These are phyloP conservation scores for Torulaspora franciscae DNA, from an alignment of 805 yeast species.

Conservation along the genomic window DNA sequence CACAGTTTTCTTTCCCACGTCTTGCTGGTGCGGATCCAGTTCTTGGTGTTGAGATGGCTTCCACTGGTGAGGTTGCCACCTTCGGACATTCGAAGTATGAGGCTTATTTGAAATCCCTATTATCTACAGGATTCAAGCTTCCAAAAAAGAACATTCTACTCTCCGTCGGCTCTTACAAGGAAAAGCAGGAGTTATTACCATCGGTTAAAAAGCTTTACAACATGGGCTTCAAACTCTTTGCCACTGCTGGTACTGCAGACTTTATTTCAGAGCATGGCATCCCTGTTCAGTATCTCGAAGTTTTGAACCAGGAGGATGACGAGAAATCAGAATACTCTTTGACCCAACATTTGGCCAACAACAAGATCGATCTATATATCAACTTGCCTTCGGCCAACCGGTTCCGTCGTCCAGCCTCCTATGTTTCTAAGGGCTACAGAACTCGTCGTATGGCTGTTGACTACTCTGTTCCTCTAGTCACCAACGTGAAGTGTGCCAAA, in stretches of 20 bases:
- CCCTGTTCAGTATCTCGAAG: constrained; percentile 93
- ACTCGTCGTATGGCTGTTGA: constrained; percentile 99
- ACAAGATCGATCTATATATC: constrained; percentile 91
- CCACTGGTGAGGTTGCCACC: constrained; percentile 97
- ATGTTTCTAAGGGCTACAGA: constrained; percentile 94
- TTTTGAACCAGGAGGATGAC: constrained; percentile 65
- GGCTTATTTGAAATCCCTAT: constrained; percentile 90
- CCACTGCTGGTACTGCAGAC: constrained; percentile 99
- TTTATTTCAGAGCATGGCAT: constrained; percentile 91
- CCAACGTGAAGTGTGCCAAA: constrained; percentile 97
- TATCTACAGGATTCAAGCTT: constrained; percentile 90
- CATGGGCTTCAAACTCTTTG: constrained; percentile 86
- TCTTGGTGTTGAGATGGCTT: constrained; percentile 98
- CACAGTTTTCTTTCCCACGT: constrained; percentile 95
- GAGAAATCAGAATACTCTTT: constrained; percentile 92
- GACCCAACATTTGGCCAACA: constrained; percentile 93
- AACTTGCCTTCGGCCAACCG: constrained; percentile 95
- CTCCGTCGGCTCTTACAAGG: constrained; percentile 95
- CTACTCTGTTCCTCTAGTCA: constrained; percentile 93
- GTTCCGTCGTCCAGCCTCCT: constrained; percentile 97
- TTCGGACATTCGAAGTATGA: constrained; percentile 95
- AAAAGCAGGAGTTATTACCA: constrained; percentile 89
- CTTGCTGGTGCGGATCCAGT: constrained; percentile 97
- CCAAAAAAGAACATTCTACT: constrained; percentile 93
- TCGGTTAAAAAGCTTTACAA: constrained; percentile 73